Evolutionary conservation across 225 moss, liverwort and hornwort genomes (phyloP).

Genomic region (Thuidium tamariscinum): DNA sequence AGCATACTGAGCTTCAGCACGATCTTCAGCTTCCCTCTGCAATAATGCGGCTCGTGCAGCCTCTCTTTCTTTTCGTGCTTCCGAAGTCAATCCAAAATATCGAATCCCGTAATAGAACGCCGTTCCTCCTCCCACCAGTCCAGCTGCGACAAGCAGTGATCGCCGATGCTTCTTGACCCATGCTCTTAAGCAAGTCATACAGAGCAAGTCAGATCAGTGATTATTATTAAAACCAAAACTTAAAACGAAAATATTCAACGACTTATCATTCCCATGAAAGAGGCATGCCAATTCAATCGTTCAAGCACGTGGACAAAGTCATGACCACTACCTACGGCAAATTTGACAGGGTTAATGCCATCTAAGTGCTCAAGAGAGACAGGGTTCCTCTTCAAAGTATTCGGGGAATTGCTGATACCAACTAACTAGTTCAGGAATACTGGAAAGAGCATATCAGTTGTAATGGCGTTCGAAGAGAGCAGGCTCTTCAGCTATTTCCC

Average conservation of each 20-base stretch:
- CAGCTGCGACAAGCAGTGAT: conserved; percentile 62
- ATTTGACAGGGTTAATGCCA: not conserved
- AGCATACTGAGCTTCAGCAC: conserved; percentile 95
- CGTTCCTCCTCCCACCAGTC: conserved; percentile 66
- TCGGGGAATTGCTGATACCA: not conserved
- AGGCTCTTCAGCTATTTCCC: not conserved
- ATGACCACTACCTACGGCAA: not conserved
- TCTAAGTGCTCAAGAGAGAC: not conserved
- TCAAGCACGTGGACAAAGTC: not conserved
- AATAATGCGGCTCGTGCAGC: conserved; percentile 48
- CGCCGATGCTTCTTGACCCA: conserved; percentile 80
- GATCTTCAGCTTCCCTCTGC: conserved; percentile 81
- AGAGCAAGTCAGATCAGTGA: not conserved
- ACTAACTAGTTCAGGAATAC: not conserved
- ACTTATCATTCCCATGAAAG: not conserved
- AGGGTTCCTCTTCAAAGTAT: not conserved
- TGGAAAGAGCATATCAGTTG: not conserved
- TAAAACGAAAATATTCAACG: not conserved
- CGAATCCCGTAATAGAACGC: conserved; percentile 47
- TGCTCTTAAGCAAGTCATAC: conserved; percentile 34
- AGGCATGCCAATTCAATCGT: not conserved
- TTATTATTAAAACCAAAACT: not conserved
- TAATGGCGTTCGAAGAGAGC: not conserved
- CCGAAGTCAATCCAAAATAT: conserved; percentile 38
- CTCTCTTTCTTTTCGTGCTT: conserved; percentile 47